Base-by-base conservation (phyloP, 768 basidiomycete species). In the Kwoniella heveanensis region DNA sequence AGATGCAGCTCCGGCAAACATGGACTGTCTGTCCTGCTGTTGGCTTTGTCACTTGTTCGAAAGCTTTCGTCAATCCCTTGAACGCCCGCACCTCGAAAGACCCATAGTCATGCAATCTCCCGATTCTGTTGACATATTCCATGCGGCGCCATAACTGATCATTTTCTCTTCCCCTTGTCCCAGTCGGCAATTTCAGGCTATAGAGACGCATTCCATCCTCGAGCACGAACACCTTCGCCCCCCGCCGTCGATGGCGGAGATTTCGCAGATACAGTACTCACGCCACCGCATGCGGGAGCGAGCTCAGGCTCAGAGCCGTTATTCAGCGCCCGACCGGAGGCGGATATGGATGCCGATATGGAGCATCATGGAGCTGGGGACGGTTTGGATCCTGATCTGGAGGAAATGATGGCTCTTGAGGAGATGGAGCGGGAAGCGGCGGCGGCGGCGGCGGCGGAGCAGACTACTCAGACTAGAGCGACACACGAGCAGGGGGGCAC, bases 381-480 rank as follows among this genome's bases (percentile, higher is more conserved):
- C 26, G 57, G 25, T n/a, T 3, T 60, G 47, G 67, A 57, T 19
- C 57, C 66, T 12, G 74, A 77, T 57, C 21, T 71, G 32, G 76
- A 76, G 30, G 74, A 70, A 56, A 57, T 73, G 62, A 61, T 67
- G 66, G 89, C 89, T 6, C 85, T 90, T 84, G 90, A 90, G 87
- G 84, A 87, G 67, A 82, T 88, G 46, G 80, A 90, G 57, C 72
- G 84, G 44, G 86, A 89, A 86, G 76, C 74, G 64, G 64, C 70
- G 69, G 65, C 60, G 69, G 56, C 30, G 13, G 39, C 12, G 4
- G 32, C 27, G 22, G 13, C 46, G n/a, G n/a, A 32, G 15, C 32
- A 5, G 30, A 50, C 47, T 25, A 29, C 48, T 32, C 4, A 6
- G 21, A 30, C 17, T 21, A 44, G 39, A 44, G 39, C 39, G 39